Conservation (phyloP, 2,329 filamentous ascomycete species). For the Beauveria rudraprayagi region DNA sequence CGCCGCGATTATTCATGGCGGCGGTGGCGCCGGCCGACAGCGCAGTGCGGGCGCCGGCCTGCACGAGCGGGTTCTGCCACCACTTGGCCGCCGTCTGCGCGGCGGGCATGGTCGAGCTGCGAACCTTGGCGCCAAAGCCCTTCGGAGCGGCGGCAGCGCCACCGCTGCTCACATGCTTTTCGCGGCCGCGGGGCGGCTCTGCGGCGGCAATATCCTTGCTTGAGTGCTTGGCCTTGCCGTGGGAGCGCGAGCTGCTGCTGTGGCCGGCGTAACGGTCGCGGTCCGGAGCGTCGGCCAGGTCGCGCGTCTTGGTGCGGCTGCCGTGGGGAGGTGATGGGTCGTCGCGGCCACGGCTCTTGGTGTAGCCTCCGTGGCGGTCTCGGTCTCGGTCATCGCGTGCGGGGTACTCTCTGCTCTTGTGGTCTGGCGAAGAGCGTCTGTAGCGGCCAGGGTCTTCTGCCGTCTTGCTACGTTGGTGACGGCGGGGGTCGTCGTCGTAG, state of each 20-base stretch:
- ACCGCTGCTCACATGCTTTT: constrained; percentile 15
- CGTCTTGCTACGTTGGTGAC: constrained; percentile 3
- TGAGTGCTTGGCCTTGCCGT: constrained; percentile 5
- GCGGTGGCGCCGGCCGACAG: constrained; percentile 41
- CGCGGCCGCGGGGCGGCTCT: constrained; percentile 1
- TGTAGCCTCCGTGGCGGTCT: background rate
- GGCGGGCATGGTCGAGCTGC: constrained; percentile 28
- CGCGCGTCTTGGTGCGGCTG: background rate
- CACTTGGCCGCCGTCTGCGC: constrained; percentile 22
- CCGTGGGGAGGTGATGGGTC: background rate
- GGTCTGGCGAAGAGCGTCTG: background rate
- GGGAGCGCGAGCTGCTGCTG: background rate
- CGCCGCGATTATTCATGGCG: constrained; percentile 37
- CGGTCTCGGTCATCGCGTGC: constrained; percentile 2
- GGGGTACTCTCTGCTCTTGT: background rate
- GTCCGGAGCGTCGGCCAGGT: background rate
- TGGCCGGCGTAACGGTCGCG: constrained; percentile 4
- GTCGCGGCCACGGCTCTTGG: background rate
- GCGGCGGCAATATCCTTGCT: background rate
- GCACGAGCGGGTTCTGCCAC: constrained; percentile 31
- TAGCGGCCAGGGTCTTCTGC: background rate
- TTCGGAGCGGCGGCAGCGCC: background rate
- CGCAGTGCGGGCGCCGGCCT: constrained; percentile 38
- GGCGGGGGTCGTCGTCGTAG: background rate
- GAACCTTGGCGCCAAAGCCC: constrained; percentile 12